Percentiles rank a stretch among this genome's conserved stretches.
These are phyloP conservation scores for Linum lewisii DNA, from an alignment of 345 rosid genomes.

Conservation along the genomic window DNA sequence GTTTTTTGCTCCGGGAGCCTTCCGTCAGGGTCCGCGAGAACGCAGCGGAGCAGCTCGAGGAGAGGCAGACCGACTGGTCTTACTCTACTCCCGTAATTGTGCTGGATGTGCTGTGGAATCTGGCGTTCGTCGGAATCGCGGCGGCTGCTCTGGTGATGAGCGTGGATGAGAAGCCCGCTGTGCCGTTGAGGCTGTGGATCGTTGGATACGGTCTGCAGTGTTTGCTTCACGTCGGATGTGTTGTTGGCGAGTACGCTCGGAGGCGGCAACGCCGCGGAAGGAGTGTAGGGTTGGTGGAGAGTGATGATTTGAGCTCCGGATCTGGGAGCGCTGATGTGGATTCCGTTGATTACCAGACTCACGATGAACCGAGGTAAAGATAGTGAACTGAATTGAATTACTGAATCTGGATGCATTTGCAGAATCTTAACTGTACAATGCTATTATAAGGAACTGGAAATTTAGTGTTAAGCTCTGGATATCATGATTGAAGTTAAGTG, in stretches of 20 bases:
- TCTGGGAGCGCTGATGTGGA: conserved; percentile 29
- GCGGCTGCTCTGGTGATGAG: conserved; percentile 40
- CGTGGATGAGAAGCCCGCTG: conserved; percentile 39
- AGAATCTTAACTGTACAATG: no score
- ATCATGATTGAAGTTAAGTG: no score
- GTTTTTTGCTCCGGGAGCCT: conserved; percentile 72
- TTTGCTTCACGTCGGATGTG: conserved; percentile 53
- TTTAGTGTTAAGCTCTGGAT: no score
- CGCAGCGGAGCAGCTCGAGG: conserved; percentile 92
- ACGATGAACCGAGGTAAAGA: conserved; percentile 36
- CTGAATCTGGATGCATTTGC: no score
- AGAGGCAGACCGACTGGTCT: conserved; percentile 69
- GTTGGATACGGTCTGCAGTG: conserved; percentile 60
- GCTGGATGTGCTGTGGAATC: conserved; percentile 66
- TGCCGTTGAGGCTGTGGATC: conserved; percentile 71
- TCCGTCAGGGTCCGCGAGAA: conserved; percentile 71
- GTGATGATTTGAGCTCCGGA: conserved; percentile 17
- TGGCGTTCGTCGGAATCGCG: conserved; percentile 42
- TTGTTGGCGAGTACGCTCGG: conserved; percentile 42
- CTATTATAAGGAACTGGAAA: no score
- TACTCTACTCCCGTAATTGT: conserved; percentile 59
- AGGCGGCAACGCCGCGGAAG: conserved; percentile 21
- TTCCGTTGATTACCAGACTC: conserved; percentile 23
- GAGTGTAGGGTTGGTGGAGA: conserved; percentile 6
- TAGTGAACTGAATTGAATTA: no score